Percentiles rank a stretch among this genome's conserved stretches.
Conservation (phyloP, 2,329 filamentous ascomycete species). For the Colletotrichum musicola region DNA sequence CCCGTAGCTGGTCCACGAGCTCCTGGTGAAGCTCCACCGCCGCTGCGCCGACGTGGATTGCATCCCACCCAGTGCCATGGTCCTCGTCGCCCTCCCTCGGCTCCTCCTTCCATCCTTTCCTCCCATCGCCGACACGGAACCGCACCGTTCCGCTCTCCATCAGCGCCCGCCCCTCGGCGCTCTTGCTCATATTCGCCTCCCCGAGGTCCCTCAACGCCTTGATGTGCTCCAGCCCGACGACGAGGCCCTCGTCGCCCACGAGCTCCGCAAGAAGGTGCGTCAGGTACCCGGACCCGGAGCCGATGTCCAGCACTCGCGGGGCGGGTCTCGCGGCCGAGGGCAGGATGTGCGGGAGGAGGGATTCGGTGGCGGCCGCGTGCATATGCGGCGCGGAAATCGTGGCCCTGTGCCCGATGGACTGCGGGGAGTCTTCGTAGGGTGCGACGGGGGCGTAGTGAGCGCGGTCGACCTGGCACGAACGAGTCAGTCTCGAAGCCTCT, state of each 20-base stretch:
- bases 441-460: constrained; percentile 80
- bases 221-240: constrained; percentile 84
- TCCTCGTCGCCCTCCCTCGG: constrained; percentile 59
- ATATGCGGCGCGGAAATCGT: constrained; percentile 73
- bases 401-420: constrained; percentile 66
- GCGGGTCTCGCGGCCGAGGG: constrained; percentile 50
- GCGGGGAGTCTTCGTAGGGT: constrained; percentile 75
- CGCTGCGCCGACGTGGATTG: constrained; percentile 94
- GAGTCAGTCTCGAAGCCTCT: background rate
- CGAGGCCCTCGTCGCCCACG: constrained; percentile 64
- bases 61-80: constrained; percentile 78
- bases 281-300: constrained; percentile 84
- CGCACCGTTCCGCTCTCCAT: constrained; percentile 74
- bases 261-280: constrained; percentile 90
- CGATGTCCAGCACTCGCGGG: constrained; percentile 77
- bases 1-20: constrained; percentile 81
- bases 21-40: constrained; percentile 79
- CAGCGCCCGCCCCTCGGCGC: constrained; percentile 67
- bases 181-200: constrained; percentile 75
- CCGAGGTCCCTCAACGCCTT: constrained; percentile 71
- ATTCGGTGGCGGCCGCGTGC: constrained; percentile 67
- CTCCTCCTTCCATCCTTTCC: constrained; percentile 71
- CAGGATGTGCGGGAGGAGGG: constrained; percentile 59
- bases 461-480: constrained; percentile 78
- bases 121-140: constrained; percentile 82